Evolutionary conservation across 352 stramenopile genomes (phyloP).

Genomic region (Blastocystis sp.): DNA sequence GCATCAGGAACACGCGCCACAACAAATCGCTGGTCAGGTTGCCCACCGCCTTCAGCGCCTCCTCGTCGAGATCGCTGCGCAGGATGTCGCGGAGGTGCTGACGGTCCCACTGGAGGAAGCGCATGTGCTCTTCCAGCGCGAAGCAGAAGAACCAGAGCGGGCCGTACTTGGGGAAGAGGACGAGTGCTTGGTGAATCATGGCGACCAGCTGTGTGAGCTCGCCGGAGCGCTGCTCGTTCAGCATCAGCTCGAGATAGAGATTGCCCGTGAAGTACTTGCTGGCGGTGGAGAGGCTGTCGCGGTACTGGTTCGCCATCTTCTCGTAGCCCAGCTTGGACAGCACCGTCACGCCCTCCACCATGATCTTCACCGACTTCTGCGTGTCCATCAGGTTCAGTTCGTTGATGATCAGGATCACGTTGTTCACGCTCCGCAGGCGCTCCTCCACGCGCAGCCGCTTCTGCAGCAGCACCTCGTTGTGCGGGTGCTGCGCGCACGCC

Average conservation of each 20-base stretch:
- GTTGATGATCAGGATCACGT: slow-evolving; percentile 76
- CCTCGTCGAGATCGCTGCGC: slow-evolving; percentile 1
- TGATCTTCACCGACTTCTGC: slow-evolving; percentile 81
- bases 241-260: slow-evolving; percentile 82
- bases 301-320: slow-evolving; percentile 75
- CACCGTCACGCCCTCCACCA: slow-evolving; percentile 81
- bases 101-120: slow-evolving; percentile 12
- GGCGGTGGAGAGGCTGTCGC: neutral
- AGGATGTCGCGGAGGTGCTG: slow-evolving; percentile 20
- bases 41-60: neutral
- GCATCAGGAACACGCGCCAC: slow-evolving; percentile 47
- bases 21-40: slow-evolving; percentile 48
- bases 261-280: slow-evolving; percentile 77
- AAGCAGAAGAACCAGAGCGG: slow-evolving; percentile 84
- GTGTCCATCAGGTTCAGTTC: slow-evolving; percentile 77
- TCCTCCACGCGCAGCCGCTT: slow-evolving; percentile 79
- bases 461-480: slow-evolving; percentile 77
- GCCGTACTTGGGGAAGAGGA: slow-evolving; percentile 80
- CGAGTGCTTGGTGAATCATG: slow-evolving; percentile 79
- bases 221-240: slow-evolving; percentile 76
- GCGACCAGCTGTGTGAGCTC: slow-evolving; percentile 74
- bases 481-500: slow-evolving; percentile 77
- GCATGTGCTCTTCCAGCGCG: slow-evolving; percentile 76
- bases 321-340: slow-evolving; percentile 79
- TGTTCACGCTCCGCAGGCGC: slow-evolving; percentile 75